Evolutionary conservation across 2,329 filamentous ascomycete species (phyloP), one percentile per base, ranked within the genome.

Genomic region (Pyrenophora seminiperda): DNA sequence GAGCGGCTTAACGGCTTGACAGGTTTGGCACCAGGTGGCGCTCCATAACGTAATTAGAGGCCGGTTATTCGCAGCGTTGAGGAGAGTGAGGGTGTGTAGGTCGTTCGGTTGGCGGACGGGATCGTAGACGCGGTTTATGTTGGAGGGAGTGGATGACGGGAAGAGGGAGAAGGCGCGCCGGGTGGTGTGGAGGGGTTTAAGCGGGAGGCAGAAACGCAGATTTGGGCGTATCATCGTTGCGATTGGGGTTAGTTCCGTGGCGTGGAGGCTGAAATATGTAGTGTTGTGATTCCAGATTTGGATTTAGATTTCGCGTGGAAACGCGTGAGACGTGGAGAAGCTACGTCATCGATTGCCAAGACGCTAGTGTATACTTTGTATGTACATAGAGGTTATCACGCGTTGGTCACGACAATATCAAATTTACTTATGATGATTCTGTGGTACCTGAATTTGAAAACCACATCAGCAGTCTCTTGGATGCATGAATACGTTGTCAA

Each of bases 1-100:
- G 4, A 80, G 53, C 1, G 77, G 77, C 7, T 73, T 71, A 4
- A 80, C 67, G 7, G 66, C 61, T 18, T 73, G 71, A 62, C 77
- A 80, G 4, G 73, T 75, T 1, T 69, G 62, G 53, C 76, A 78
- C 75, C 77, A 81, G 3, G 73, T 74, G 2, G 79, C 76, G 32
- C 73, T 78, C 78, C 78, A 81, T 9, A 81, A 64, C 0, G 79
- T 81, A 36, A 81, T 72, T 0, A 81, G 63, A 0, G 78, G 71
- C 7, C 70, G 67, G 33, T 76, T 73, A 10, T 67, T 73, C 56
- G 73, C 75, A 7, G 78, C 73, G 13, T 76, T 78, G 53, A 79
- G 73, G 39, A 80, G 70, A 5, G 75, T 75, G 6, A 81, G 73
- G 4, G 73, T 78, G 45, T 77, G 71, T 9, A 81, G 70, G 50